Percentiles rank a stretch among this genome's conserved stretches.
phyloP scores from a whole-genome alignment of 306 rosid genomes.

The cucumber (Cucumis sativus) region Cucumber_9930_V3 NC_026657.2:12930001-12930500 shows the following conservation, averaged over 20 bases:
- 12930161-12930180: background rate
- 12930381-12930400: conserved; percentile 35
- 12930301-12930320: background rate
- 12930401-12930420: conserved; percentile 20
- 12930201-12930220: background rate
- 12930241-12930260: background rate
- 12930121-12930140: too few species aligned
- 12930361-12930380: conserved; percentile 13
- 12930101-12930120: background rate
- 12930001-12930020: background rate
- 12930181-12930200: background rate
- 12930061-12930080: background rate
- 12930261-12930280: background rate
- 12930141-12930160: background rate
- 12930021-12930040: too few species aligned
- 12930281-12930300: background rate
- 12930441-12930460: conserved; percentile 21
- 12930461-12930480: conserved; percentile 33
- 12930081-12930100: background rate
- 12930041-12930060: background rate
- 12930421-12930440: conserved; percentile 28
- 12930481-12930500: conserved; percentile 4
- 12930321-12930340: background rate
- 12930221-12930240: background rate
- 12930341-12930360: background rate